Conservation (phyloP, 345 rosid genomes). For the Raphanus raphanistrum region DNA sequence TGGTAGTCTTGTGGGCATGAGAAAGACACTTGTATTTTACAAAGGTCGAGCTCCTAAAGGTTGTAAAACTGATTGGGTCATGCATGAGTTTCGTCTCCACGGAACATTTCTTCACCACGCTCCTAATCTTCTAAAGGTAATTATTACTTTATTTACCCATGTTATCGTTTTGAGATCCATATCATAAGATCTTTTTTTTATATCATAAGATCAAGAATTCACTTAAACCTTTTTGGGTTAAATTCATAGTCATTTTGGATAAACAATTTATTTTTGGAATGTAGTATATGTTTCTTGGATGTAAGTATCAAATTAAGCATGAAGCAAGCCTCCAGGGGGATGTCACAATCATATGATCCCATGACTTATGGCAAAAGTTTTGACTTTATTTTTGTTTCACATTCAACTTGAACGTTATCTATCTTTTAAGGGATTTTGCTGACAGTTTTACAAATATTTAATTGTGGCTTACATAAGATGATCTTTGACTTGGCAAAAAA, state of each 20-base stretch:
- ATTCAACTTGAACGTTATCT: not conserved
- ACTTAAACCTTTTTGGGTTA: not conserved
- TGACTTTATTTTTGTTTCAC: conserved; percentile 31
- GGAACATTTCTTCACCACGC: not conserved
- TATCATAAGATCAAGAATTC: not conserved
- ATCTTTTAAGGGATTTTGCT: conserved; percentile 14
- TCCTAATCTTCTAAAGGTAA: not conserved
- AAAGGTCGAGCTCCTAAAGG: not conserved
- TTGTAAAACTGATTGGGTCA: not conserved
- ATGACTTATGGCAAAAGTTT: conserved; percentile 17
- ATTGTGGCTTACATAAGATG: conserved; percentile 23
- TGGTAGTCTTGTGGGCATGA: not conserved
- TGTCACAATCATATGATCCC: conserved; percentile 25
- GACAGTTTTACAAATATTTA: conserved; percentile 7
- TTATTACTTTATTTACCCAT: not conserved
- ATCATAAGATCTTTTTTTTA: not conserved
- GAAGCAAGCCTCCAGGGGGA: conserved; percentile 2
- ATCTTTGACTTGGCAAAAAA: conserved; percentile 29
- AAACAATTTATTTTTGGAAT: not conserved
- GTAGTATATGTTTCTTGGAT: not conserved
- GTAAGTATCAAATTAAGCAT: not conserved
- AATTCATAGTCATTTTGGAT: not conserved
- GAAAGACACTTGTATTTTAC: not conserved
- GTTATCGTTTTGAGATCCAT: not conserved
- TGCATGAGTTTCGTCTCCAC: not conserved